Conservation (phyloP, 371 early-diverging fungal genomes). For the Mortierella sp. region DNA sequence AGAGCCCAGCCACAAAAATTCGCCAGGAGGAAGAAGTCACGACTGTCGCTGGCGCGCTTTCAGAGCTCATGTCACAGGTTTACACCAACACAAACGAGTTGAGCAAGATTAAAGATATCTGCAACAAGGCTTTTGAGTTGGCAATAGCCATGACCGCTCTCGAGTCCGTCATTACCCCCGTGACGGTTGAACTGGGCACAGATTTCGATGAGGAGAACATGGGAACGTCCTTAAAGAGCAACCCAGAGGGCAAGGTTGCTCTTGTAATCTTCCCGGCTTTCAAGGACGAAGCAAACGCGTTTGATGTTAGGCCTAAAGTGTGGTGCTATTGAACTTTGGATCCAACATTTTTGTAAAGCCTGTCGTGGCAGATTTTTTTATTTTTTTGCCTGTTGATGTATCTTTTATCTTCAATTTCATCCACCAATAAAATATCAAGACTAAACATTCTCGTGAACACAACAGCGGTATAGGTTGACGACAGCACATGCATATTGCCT, state of each 20-base stretch:
- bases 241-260: slow-evolving; percentile 50
- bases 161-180: slow-evolving; percentile 65
- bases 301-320: slow-evolving; percentile 47
- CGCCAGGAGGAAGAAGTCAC: slow-evolving; percentile 61
- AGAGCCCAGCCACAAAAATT: slow-evolving; percentile 60
- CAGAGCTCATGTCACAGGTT: slow-evolving; percentile 53
- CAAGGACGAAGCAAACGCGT: slow-evolving; percentile 30
- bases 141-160: slow-evolving; percentile 70
- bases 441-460: not conserved
- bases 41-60: slow-evolving; percentile 38
- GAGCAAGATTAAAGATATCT: slow-evolving; percentile 66
- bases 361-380: not conserved
- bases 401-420: not conserved
- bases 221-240: slow-evolving; percentile 49
- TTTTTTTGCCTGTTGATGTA: not conserved
- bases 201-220: slow-evolving; percentile 49
- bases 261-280: slow-evolving; percentile 53
- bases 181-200: slow-evolving; percentile 22
- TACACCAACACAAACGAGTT: slow-evolving; percentile 58
- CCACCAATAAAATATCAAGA: not conserved
- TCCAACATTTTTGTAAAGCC: not conserved
- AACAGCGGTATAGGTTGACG: not conserved
- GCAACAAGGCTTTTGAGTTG: slow-evolving; percentile 66
- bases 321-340: slow-evolving; percentile 38
- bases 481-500: not conserved